Percentiles rank a stretch among this genome's conserved stretches.
Conservation (phyloP, 1,284 basidiomycete species). For the Paramarasmius palmivorus region DNA sequence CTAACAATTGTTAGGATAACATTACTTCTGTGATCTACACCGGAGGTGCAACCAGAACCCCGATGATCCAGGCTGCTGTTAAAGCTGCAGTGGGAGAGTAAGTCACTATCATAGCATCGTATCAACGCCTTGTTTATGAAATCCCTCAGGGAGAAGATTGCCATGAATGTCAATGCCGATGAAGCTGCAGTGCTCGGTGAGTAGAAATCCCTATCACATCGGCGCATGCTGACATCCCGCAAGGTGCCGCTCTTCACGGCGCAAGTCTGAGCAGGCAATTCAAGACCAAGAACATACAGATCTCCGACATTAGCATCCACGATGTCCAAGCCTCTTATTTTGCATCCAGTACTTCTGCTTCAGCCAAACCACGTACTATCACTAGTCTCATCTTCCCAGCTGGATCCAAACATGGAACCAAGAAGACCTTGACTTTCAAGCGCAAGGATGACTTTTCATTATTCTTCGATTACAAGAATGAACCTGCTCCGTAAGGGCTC, state of each 20-base stretch:
- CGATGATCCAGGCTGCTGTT: conserved; percentile 87
- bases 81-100: conserved; percentile 76
- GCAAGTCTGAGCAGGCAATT: conserved; percentile 89
- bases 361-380: conserved; percentile 63
- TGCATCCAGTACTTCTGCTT: conserved; percentile 53
- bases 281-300: conserved; percentile 93
- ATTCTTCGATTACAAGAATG: conserved; percentile 68
- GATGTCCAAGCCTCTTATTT: conserved; percentile 80
- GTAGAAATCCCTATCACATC: conserved; percentile 5
- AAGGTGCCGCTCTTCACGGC: conserved; percentile 87
- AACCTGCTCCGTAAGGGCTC: conserved; percentile 53
- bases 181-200: conserved; percentile 91
- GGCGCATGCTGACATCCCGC: conserved; percentile 2
- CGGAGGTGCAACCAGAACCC: conserved; percentile 88
- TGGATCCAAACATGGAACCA: conserved; percentile 73
- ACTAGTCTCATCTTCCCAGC: conserved; percentile 74
- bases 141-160: conserved; percentile 67
- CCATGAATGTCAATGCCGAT: conserved; percentile 95
- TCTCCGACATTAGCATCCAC: conserved; percentile 72
- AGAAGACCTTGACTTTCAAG: conserved; percentile 84
- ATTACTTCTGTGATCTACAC: conserved; percentile 90
- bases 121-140: not conserved
- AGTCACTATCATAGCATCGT: conserved; percentile 26
- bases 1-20: conserved; percentile 50
- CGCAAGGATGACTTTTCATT: conserved; percentile 78